Evolutionary conservation across 345 rosid genomes (phyloP).

Genomic region (Populus simonii): DNA sequence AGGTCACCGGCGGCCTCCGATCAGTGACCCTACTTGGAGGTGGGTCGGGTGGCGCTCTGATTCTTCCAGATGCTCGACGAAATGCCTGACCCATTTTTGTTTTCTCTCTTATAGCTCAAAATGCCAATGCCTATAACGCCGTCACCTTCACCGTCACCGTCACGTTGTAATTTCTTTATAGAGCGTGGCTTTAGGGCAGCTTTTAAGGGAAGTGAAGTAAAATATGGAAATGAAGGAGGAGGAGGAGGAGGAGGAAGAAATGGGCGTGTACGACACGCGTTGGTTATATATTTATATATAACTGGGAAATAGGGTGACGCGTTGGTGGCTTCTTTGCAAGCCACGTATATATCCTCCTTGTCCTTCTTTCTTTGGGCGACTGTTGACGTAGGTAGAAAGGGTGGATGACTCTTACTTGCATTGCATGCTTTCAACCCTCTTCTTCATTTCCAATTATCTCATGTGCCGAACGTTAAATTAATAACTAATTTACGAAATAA

Average conservation of each 20-base stretch:
- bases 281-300: too few relatives aligned
- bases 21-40: slow-evolving; percentile 39
- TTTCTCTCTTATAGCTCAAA: background rate
- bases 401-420: background rate
- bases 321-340: background rate
- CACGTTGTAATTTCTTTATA: background rate
- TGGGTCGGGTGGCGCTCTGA: slow-evolving; percentile 37
- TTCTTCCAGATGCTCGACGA: slow-evolving; percentile 92
- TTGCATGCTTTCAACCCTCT: background rate
- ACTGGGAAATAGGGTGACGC: background rate
- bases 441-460: too few relatives aligned
- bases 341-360: background rate
- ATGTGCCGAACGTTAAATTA: too few relatives aligned
- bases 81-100: slow-evolving; percentile 87
- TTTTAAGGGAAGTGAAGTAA: background rate
- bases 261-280: background rate
- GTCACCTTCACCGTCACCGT: background rate
- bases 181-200: background rate
- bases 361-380: background rate
- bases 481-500: too few relatives aligned
- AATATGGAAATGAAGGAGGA: background rate
- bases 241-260: background rate
- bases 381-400: background rate
- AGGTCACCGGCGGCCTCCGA: slow-evolving; percentile 30
- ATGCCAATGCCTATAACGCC: background rate